Conservation (phyloP, 192 early-diverging fungal genomes). For the Mortierella alpina region DNA sequence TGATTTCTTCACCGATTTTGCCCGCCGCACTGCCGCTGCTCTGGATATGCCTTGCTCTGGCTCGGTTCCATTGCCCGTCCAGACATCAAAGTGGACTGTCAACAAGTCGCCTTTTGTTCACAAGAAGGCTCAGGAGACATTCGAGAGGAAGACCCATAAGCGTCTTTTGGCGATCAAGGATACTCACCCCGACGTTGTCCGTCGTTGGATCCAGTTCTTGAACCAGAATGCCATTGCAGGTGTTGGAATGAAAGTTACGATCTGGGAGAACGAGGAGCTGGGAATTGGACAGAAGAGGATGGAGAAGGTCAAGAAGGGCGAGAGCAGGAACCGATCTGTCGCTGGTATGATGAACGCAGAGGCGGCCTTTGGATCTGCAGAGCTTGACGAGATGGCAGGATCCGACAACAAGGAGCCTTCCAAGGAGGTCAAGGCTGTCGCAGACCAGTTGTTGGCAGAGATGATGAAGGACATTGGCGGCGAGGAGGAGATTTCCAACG, state of each 20-base stretch:
- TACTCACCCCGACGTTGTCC: slow-evolving; percentile 75
- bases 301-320: slow-evolving; percentile 50
- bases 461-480: slow-evolving; percentile 54
- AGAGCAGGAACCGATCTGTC: slow-evolving; percentile 52
- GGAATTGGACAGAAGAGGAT: slow-evolving; percentile 55
- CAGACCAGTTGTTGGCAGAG: slow-evolving; percentile 44
- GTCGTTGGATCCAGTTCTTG: slow-evolving; percentile 85
- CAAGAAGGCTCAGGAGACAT: slow-evolving; percentile 96
- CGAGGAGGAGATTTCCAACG: slow-evolving; percentile 27
- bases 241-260: slow-evolving; percentile 83
- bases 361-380: not conserved
- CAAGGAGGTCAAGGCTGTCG: slow-evolving; percentile 46
- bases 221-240: slow-evolving; percentile 85
- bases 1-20: slow-evolving; percentile 89
- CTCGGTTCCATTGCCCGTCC: slow-evolving; percentile 75
- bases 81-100: slow-evolving; percentile 86
- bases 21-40: slow-evolving; percentile 80
- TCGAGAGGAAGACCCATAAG: slow-evolving; percentile 92
- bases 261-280: slow-evolving; percentile 75
- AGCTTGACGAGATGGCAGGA: not conserved
- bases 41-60: slow-evolving; percentile 80
- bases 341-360: slow-evolving; percentile 40
- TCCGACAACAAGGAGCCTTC: slow-evolving; percentile 15
- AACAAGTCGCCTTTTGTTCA: slow-evolving; percentile 94
- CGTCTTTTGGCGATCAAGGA: slow-evolving; percentile 85